Conservation (phyloP, 2,329 filamentous ascomycete species). For the Onygena corvina region DNA sequence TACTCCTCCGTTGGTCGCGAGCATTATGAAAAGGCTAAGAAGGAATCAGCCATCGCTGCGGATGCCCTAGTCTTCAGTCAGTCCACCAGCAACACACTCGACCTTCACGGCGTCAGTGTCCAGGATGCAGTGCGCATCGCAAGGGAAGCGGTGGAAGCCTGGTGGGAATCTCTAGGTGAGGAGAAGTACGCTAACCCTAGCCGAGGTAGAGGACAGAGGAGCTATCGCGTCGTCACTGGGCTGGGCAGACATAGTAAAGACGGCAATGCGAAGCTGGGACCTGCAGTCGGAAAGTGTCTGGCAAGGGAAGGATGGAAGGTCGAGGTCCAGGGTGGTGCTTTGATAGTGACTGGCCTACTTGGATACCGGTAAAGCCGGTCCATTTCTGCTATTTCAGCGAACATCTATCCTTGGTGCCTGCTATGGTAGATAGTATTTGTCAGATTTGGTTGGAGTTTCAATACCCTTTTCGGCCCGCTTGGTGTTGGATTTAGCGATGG, state of each 20-base stretch:
- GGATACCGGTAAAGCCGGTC: constrained; percentile 17
- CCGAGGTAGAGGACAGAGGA: constrained; percentile 40
- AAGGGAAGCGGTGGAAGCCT: constrained; percentile 50
- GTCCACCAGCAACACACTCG: constrained; percentile 50
- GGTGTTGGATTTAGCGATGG: too few species aligned
- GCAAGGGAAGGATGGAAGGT: constrained; percentile 73
- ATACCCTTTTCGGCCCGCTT: too few species aligned
- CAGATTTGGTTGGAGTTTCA: constrained; percentile 8
- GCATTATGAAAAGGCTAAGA: constrained; percentile 45
- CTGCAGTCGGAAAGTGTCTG: constrained; percentile 65
- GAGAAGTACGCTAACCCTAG: constrained; percentile 40
- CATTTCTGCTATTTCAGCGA: not conserved
- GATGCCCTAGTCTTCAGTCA: constrained; percentile 57
- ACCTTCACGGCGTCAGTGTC: constrained; percentile 75
- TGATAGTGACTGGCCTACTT: constrained; percentile 53
- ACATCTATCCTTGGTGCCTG: not conserved
- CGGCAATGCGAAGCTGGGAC: constrained; percentile 63
- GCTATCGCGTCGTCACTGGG: constrained; percentile 70
- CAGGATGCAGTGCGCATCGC: constrained; percentile 71
- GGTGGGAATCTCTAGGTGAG: constrained; percentile 68
- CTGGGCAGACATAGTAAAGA: constrained; percentile 65
- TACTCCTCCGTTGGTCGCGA: constrained; percentile 62
- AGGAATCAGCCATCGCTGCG: constrained; percentile 53
- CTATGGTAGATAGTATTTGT: too few species aligned
- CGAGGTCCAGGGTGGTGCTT: constrained; percentile 56